Evolutionary conservation across 2,329 filamentous ascomycete species (phyloP), one percentile per base, ranked within the genome.

Genomic region (Ploettnerulaceae sp.): DNA sequence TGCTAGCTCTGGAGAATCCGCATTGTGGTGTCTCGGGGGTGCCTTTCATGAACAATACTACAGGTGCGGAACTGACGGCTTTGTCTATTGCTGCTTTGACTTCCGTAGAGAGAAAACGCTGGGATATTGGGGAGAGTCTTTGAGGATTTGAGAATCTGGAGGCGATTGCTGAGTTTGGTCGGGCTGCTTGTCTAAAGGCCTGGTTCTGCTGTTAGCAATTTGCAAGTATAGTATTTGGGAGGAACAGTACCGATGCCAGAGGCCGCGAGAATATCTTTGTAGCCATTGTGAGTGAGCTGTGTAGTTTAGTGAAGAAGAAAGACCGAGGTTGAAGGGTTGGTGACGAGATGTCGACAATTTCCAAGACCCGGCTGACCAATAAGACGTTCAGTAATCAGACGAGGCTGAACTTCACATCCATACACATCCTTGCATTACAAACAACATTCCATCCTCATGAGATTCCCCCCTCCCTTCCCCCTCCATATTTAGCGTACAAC

Each of bases 21-120:
- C 93, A 98, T 69, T 96, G 90, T 15, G 93, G 93, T 51, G 81
- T 88, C 71, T 96, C 90, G 48, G 93, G 93, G 1, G 93, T 97
- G 49, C 93, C 93, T 74, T 98, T 98, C 93, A 98, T 98, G 75
- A 98, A 98, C 47, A 98, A 76, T 1, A 98, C 93, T 0, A 98
- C 91, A 2, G 91, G 91, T 0, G 90, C 86, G 1, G 89, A 90
- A 18, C 72, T 75, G 12, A 98, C 84, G 24, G 91, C 91, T 67
- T 89, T 88, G 68, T 96, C 88, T 61, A 98, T 98, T 20, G 90
- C 89, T 29, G 80, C 70, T 52, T 78, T 81, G 8, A 87, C 93
- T 63, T 89, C 79, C 58, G 83, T 78, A 24, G 91, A 96, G 37
- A 98, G 78, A 31, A 88, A 76, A 47, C 89, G 84, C 44, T 46